Percentiles rank a stretch among this genome's conserved stretches.
Evolutionary conservation across 306 rosid species (phyloP).

Genomic region (apple (Malus domestica)): DNA sequence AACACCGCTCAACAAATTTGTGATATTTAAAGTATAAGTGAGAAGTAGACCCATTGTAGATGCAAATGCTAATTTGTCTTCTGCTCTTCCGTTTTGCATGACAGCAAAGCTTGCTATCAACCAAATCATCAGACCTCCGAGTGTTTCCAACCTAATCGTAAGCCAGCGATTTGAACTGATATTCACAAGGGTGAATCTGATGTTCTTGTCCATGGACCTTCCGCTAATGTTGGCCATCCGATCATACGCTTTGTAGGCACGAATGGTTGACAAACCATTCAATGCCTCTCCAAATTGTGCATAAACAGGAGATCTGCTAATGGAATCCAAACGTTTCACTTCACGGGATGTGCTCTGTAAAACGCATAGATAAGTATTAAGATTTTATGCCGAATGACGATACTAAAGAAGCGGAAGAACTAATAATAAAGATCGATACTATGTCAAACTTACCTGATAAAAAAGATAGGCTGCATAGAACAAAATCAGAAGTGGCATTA

Average conservation of each 20-base stretch:
- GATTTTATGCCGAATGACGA: not conserved
- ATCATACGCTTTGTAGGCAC: conserved; percentile 75
- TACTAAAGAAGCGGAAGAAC: not conserved
- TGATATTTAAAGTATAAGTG: conserved; percentile 72
- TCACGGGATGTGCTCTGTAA: conserved; percentile 75
- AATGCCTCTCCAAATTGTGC: conserved; percentile 91
- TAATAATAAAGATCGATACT: not conserved
- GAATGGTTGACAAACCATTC: conserved; percentile 72
- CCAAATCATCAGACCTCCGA: conserved; percentile 94
- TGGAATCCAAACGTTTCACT: conserved; percentile 80
- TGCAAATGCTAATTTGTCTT: conserved; percentile 52
- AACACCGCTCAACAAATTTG: conserved; percentile 61
- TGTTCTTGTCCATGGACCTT: conserved; percentile 73
- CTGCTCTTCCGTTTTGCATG: conserved; percentile 56
- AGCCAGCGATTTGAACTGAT: conserved; percentile 71
- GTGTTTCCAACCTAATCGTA: conserved; percentile 53
- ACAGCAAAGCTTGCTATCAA: conserved; percentile 79
- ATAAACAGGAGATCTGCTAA: conserved; percentile 81
- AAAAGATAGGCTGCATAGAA: conserved; percentile 69
- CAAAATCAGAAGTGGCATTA: conserved; percentile 73
- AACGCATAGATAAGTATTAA: not conserved
- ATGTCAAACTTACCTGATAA: conserved; percentile 55
- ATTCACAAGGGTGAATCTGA: conserved; percentile 59
- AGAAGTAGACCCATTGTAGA: conserved; percentile 87
- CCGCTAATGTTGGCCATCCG: conserved; percentile 70